Evolutionary conservation across 106 monocot genomes (phyloP), one percentile per base, ranked within the genome.

Genomic region (Vanilla planifolia): DNA sequence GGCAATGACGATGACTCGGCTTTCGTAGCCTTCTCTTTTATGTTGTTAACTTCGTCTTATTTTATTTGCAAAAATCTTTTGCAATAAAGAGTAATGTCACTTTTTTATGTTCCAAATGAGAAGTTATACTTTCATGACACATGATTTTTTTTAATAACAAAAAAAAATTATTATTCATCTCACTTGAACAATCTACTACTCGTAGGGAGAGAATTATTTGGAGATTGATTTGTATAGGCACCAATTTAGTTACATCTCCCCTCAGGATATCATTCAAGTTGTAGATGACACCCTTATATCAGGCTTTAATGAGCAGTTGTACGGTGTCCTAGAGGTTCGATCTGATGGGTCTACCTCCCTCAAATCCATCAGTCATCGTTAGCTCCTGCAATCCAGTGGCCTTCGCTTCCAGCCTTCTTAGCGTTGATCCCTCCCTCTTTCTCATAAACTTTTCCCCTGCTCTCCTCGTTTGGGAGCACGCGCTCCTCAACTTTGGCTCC

Each of bases 161-260:
- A n/a, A n/a, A n/a, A n/a, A n/a, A n/a, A n/a, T n/a, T n/a, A n/a
- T n/a, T n/a, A n/a, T n/a, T n/a, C n/a, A n/a, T n/a, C n/a, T n/a
- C n/a, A n/a, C n/a, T n/a, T n/a, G n/a, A n/a, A n/a, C n/a, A n/a
- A n/a, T n/a, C n/a, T n/a, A n/a, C 9, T 16, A 5, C 57, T 55
- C 16, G 16, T 76, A 94, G 86, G 94, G 86, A 50, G 80, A 79
- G 33, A 80, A 80, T 41, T 94, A 94, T 71, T 67, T 89, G 25
- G 94, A 94, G 74, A 80, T 94, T 47, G 85, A 89, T 50, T 66
- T 94, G 72, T 89, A 94, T 48, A 89, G 89, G 89, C 94, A 94
- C 63, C 80, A 85, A 55, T 94, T 86, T 53, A 83, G 86, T 64
- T 94, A 89, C 74, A 94, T 94, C 27, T 45, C 45, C 10, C 45